Evolutionary conservation across 225 moss, liverwort and hornwort genomes (phyloP).

Genomic region (Bryoerythrophyllum caledonicum): DNA sequence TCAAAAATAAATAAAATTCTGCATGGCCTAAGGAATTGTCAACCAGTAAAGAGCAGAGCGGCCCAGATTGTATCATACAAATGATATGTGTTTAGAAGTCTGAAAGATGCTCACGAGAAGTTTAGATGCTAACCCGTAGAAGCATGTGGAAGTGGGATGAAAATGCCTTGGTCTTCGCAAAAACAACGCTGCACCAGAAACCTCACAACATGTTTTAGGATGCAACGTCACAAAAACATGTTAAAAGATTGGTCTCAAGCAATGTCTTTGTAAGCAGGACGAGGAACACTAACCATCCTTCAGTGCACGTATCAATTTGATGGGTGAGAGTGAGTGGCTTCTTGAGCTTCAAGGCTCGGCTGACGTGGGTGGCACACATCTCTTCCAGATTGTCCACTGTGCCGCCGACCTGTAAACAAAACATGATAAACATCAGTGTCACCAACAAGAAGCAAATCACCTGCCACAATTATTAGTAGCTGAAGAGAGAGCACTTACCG

Average conservation of each 20-base stretch:
- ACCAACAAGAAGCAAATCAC: background rate
- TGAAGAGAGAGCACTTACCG: constrained; percentile 50
- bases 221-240: background rate
- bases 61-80: background rate
- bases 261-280: background rate
- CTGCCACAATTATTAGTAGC: constrained; percentile 1
- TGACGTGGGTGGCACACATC: constrained; percentile 83
- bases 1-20: background rate
- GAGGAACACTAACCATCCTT: constrained; percentile 76
- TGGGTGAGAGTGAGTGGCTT: constrained; percentile 79
- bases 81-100: background rate
- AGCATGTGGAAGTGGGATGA: constrained; percentile 91
- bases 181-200: constrained; percentile 71
- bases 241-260: background rate
- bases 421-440: constrained; percentile 15
- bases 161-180: constrained; percentile 82
- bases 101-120: constrained; percentile 1
- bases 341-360: constrained; percentile 69
- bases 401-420: constrained; percentile 79
- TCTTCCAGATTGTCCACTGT: constrained; percentile 97
- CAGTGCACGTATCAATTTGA: constrained; percentile 97
- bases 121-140: constrained; percentile 60
- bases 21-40: background rate
- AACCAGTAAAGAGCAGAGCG: constrained; percentile 8
- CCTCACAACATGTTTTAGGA: background rate